These are phyloP conservation scores for Pseudozyma tsukubaensis DNA, from an alignment of 1,284 basidiomycete genomes.

Conservation along the genomic window DNA sequence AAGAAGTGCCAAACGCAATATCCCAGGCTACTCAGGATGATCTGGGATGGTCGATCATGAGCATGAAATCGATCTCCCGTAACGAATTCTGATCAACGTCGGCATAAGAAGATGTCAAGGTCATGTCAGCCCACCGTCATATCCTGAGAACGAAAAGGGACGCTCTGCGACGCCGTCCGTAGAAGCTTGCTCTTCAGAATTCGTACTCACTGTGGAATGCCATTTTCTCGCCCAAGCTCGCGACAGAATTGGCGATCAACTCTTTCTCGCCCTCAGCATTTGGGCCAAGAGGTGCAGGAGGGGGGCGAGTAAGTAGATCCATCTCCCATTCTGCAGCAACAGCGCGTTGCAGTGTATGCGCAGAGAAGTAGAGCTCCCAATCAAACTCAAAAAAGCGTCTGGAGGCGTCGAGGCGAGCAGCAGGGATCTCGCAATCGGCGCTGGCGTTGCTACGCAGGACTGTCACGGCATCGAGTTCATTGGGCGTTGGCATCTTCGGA, in stretches of 20 bases:
- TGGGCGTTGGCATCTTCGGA: background rate
- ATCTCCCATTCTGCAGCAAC: background rate
- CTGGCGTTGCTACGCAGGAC: slow-evolving; percentile 11
- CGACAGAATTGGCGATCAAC: slow-evolving; percentile 10
- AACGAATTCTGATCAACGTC: background rate
- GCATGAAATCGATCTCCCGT: slow-evolving; percentile 16
- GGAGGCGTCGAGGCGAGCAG: slow-evolving; percentile 4
- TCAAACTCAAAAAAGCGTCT: slow-evolving; percentile 16
- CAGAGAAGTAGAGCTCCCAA: slow-evolving; percentile 18
- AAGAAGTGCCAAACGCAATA: background rate
- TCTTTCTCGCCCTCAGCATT: slow-evolving; percentile 9
- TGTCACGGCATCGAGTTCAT: background rate
- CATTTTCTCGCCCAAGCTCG: background rate
- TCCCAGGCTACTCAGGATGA: background rate
- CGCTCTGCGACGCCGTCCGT: too few relatives aligned
- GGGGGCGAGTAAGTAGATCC: background rate
- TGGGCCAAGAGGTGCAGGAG: slow-evolving; percentile 3
- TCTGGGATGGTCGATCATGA: slow-evolving; percentile 3
- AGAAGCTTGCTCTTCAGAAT: too few relatives aligned
- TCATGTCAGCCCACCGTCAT: background rate
- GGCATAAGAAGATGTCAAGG: too few relatives aligned
- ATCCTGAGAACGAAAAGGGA: too few relatives aligned
- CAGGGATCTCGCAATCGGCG: slow-evolving; percentile 12
- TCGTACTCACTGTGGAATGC: background rate
- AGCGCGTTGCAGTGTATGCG: slow-evolving; percentile 12